These are phyloP conservation scores for Lasiosphaeriaceae sp. DNA, from an alignment of 495 filamentous ascomycete genomes.

Conservation along the genomic window DNA sequence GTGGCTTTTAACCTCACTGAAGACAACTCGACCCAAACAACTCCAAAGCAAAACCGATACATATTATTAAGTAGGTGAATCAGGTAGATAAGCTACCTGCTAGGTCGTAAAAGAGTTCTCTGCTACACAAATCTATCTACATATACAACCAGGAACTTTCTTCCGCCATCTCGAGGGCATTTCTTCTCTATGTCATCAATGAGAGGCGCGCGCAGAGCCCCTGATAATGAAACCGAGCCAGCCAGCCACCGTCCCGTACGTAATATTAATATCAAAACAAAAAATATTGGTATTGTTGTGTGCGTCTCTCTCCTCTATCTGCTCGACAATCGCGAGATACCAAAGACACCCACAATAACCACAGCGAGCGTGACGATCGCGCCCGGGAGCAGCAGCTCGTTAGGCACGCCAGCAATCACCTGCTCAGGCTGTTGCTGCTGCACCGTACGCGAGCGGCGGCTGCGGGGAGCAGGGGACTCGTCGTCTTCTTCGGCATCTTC, in stretches of 20 bases:
- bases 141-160: too few relatives aligned
- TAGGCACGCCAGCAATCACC: conserved; percentile 85
- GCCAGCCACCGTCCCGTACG: neutral
- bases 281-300: neutral
- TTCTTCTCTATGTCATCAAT: too few relatives aligned
- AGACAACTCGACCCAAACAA: neutral
- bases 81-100: neutral
- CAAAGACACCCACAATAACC: conserved; percentile 89
- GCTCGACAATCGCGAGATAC: conserved; percentile 72
- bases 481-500: conserved; percentile 59
- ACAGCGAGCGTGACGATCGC: conserved; percentile 93
- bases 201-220: too few relatives aligned
- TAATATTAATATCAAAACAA: neutral
- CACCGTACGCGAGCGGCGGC: conserved; percentile 26
- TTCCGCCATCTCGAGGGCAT: too few relatives aligned
- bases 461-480: conserved; percentile 41
- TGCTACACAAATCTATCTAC: neutral
- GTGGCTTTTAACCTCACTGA: too few relatives aligned
- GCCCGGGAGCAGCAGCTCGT: conserved; percentile 88
- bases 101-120: neutral
- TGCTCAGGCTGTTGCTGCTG: conserved; percentile 62
- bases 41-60: neutral
- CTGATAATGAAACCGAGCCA: neutral
- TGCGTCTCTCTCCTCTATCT: conserved; percentile 40
- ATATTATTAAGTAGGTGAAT: neutral